Evolutionary conservation across 768 basidiomycete species (phyloP).

Genomic region (Pisolithus orientalis): DNA sequence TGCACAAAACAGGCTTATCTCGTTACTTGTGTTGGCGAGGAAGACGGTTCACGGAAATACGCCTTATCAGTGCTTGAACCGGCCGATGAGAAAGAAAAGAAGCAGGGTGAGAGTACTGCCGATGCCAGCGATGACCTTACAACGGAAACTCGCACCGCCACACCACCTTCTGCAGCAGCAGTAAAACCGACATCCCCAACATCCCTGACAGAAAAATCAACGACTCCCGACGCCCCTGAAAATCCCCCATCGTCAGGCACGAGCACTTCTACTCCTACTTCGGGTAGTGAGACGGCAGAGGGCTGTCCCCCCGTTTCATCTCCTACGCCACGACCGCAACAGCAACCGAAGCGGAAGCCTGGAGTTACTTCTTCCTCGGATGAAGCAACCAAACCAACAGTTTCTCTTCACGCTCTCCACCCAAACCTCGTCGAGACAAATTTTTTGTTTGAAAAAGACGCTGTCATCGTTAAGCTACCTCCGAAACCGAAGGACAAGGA

Average conservation of each 20-base stretch:
- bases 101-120: background rate
- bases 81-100: slow-evolving; percentile 1
- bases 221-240: too few relatives aligned
- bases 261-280: too few relatives aligned
- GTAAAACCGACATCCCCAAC: too few relatives aligned
- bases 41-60: slow-evolving; percentile 8
- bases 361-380: too few relatives aligned
- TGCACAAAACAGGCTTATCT: slow-evolving; percentile 18
- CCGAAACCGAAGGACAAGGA: background rate
- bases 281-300: too few relatives aligned
- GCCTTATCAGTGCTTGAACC: slow-evolving; percentile 13
- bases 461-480: slow-evolving; percentile 9
- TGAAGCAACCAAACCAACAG: background rate
- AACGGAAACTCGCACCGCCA: too few relatives aligned
- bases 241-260: too few relatives aligned
- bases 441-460: slow-evolving; percentile 18
- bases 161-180: too few relatives aligned
- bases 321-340: background rate
- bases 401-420: slow-evolving; percentile 2
- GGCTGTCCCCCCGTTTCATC: too few relatives aligned
- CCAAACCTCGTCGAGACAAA: slow-evolving; percentile 13
- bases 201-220: too few relatives aligned
- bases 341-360: background rate
- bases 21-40: slow-evolving; percentile 7
- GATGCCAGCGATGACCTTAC: too few relatives aligned